Conservation (phyloP, 2,329 filamentous ascomycete species). For the Hypoxylon sp. region DNA sequence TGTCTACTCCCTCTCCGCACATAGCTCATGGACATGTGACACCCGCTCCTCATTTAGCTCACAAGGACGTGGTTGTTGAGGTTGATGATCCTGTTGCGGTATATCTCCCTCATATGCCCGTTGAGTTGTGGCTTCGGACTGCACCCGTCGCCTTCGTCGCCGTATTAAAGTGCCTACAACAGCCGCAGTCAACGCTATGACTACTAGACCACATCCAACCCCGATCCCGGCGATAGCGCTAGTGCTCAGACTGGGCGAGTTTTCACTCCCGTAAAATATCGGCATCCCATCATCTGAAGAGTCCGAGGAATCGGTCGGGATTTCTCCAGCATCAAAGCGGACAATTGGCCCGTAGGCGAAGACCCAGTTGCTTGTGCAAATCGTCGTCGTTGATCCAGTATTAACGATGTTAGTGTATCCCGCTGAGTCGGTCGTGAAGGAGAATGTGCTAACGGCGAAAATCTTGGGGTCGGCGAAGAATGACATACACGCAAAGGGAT, state of each 20-base stretch:
- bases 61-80: neutral
- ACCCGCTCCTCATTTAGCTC: neutral
- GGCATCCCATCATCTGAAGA: neutral
- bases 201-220: slow-evolving; percentile 22
- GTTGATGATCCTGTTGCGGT: neutral
- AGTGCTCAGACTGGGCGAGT: neutral
- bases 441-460: slow-evolving; percentile 20
- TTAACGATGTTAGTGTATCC: slow-evolving; percentile 18
- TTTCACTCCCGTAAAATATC: neutral
- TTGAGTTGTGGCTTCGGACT: neutral
- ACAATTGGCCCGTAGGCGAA: slow-evolving; percentile 28
- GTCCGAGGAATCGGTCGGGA: slow-evolving; percentile 5
- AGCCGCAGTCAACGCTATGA: slow-evolving; percentile 4
- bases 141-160: slow-evolving; percentile 5
- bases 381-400: slow-evolving; percentile 15
- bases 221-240: slow-evolving; percentile 24
- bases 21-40: neutral
- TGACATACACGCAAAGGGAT: slow-evolving; percentile 24
- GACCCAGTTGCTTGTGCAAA: slow-evolving; percentile 16
- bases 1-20: neutral
- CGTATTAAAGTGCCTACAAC: neutral
- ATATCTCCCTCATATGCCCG: slow-evolving; percentile 2
- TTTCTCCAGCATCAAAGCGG: slow-evolving; percentile 14
- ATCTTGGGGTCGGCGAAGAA: slow-evolving; percentile 13
- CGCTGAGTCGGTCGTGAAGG: slow-evolving; percentile 12